Conservation (phyloP, 371 early-diverging fungal genomes). For the Mortierella sp. region DNA sequence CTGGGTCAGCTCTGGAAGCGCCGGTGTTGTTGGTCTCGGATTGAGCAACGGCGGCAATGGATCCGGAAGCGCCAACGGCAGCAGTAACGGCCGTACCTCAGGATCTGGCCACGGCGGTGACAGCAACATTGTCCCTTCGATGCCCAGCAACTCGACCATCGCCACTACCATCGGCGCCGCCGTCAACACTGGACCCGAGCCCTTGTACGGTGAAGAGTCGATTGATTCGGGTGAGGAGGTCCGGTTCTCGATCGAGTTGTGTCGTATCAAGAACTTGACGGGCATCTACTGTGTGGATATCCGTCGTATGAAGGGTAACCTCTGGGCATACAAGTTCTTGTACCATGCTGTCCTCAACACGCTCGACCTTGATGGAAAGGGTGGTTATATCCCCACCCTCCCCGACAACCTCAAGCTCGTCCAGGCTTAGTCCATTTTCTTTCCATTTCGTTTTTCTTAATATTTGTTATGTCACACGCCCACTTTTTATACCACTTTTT, state of each 20-base stretch:
- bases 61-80: neutral
- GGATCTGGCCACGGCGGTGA: conserved; percentile 14
- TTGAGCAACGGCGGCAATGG: neutral
- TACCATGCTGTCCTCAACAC: conserved; percentile 80
- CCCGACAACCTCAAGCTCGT: conserved; percentile 43
- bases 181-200: conserved; percentile 56
- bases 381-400: conserved; percentile 59
- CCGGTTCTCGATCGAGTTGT: conserved; percentile 88
- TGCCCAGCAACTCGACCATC: conserved; percentile 52
- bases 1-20: conserved; percentile 44
- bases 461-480: neutral
- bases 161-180: conserved; percentile 35
- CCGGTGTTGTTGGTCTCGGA: conserved; percentile 4
- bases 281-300: conserved; percentile 94
- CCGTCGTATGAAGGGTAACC: conserved; percentile 91
- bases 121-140: conserved; percentile 22
- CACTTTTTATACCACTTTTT: conserved; percentile 3
- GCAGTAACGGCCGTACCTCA: neutral
- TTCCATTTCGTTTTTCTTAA: neutral
- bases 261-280: conserved; percentile 89
- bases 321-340: conserved; percentile 94
- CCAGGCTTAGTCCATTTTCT: conserved; percentile 4
- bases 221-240: conserved; percentile 90
- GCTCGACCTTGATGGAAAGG: conserved; percentile 70
- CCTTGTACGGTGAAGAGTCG: conserved; percentile 94